Percentiles rank a stretch among this genome's conserved stretches.
phyloP scores from a whole-genome alignment of 192 early-diverging fungal genomes.

The Dissophora ornata region DNA sequence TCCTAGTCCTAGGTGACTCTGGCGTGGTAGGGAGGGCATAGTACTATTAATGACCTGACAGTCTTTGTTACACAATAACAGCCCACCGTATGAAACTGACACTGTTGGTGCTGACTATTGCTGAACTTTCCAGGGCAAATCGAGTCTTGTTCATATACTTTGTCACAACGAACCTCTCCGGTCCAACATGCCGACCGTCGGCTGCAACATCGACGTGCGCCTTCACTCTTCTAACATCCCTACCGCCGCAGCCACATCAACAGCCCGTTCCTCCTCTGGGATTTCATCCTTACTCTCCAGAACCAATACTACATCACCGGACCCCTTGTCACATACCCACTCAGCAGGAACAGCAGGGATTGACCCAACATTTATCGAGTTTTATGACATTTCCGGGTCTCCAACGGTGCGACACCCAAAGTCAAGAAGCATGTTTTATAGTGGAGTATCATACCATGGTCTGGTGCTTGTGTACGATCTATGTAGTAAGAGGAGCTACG shows the following conservation, averaged over 20 bases:
- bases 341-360: not conserved
- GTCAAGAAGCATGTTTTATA: constrained; percentile 65
- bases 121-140: constrained; percentile 56
- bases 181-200: constrained; percentile 56
- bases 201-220: constrained; percentile 63
- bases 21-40: constrained; percentile 24
- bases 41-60: not conserved
- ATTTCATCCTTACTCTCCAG: constrained; percentile 10
- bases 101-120: too few species aligned
- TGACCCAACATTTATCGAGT: constrained; percentile 63
- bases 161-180: constrained; percentile 59
- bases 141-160: constrained; percentile 63
- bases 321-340: too few species aligned
- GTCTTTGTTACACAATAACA: too few species aligned
- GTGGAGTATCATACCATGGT: constrained; percentile 54
- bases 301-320: not conserved
- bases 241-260: constrained; percentile 6
- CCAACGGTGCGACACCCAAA: constrained; percentile 53
- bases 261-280: not conserved
- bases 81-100: too few species aligned
- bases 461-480: constrained; percentile 66
- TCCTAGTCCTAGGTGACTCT: constrained; percentile 48
- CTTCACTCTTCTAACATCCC: constrained; percentile 43
- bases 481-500: constrained; percentile 61
- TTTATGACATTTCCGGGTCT: constrained; percentile 63